Evolutionary conservation across 73 alveolate species (phyloP).

Genomic region (Tetrahymena malaccensis): DNA sequence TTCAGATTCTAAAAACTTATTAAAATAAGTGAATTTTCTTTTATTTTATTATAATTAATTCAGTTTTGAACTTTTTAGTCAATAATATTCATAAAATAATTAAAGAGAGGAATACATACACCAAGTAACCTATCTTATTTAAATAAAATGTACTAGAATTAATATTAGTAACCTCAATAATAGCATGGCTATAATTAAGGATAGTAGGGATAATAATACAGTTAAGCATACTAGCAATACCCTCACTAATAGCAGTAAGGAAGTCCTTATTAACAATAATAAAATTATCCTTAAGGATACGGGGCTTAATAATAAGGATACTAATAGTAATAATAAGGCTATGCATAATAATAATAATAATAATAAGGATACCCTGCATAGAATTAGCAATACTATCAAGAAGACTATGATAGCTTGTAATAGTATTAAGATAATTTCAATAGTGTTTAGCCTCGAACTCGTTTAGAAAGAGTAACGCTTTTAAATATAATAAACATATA

Average conservation of each 20-base stretch:
- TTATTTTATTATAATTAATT: neutral
- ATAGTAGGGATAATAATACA: neutral
- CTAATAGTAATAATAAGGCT: neutral
- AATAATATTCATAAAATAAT: neutral
- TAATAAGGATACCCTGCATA: neutral
- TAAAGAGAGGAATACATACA: neutral
- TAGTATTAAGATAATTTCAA: neutral
- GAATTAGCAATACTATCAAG: neutral
- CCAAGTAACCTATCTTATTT: neutral
- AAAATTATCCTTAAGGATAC: neutral
- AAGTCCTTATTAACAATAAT: neutral
- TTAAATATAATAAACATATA: neutral
- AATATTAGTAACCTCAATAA: neutral
- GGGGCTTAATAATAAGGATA: neutral
- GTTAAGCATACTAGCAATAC: neutral
- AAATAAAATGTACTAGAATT: neutral
- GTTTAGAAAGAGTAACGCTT: neutral
- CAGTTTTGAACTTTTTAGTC: neutral
- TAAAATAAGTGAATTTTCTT: neutral
- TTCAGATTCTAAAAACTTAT: neutral
- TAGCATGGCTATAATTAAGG: neutral
- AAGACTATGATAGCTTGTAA: neutral
- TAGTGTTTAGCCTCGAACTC: neutral
- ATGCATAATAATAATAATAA: neutral
- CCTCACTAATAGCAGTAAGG: neutral